Evolutionary conservation across 177 flowering plant genomes (phyloP).

Genomic region (Vitis hybrid): DNA sequence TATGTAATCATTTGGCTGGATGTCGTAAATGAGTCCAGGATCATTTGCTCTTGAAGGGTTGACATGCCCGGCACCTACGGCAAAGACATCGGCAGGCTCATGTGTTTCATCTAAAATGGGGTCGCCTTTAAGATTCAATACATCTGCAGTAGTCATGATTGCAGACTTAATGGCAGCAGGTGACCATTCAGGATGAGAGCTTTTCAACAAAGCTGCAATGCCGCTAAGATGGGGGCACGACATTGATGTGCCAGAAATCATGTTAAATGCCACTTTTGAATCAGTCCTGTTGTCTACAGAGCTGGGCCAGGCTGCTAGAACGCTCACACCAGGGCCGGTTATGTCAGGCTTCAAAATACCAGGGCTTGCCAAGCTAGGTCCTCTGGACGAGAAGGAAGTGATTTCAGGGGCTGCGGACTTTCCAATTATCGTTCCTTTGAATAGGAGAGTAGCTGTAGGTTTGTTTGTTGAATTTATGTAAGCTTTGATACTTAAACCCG

Average conservation of each 20-base stretch:
- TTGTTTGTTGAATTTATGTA: slow-evolving; percentile 25
- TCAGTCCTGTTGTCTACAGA: slow-evolving; percentile 7
- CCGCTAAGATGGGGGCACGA: slow-evolving; percentile 51
- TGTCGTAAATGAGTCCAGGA: slow-evolving; percentile 36
- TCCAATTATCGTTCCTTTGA: slow-evolving; percentile 29
- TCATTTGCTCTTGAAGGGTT: slow-evolving; percentile 36
- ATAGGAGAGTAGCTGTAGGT: slow-evolving; percentile 27
- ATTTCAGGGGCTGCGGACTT: slow-evolving; percentile 19
- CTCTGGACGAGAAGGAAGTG: slow-evolving; percentile 38
- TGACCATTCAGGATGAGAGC: slow-evolving; percentile 34
- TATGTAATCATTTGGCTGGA: slow-evolving; percentile 27
- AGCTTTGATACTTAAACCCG: slow-evolving; percentile 19
- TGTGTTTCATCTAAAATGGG: slow-evolving; percentile 23
- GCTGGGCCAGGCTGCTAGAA: slow-evolving; percentile 40
- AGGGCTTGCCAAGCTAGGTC: slow-evolving; percentile 25
- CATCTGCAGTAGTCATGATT: slow-evolving; percentile 28
- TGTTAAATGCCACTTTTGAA: slow-evolving; percentile 8
- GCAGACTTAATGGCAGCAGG: slow-evolving; percentile 34
- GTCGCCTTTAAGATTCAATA: slow-evolving; percentile 2
- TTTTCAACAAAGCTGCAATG: slow-evolving; percentile 36
- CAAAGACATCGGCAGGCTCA: slow-evolving; percentile 25
- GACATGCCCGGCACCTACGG: slow-evolving; percentile 37
- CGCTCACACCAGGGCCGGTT: slow-evolving; percentile 37
- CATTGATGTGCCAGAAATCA: slow-evolving; percentile 46
- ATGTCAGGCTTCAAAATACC: slow-evolving; percentile 44